phyloP scores from a whole-genome alignment of 768 basidiomycete species.

The Mycena capillaripes region DNA sequence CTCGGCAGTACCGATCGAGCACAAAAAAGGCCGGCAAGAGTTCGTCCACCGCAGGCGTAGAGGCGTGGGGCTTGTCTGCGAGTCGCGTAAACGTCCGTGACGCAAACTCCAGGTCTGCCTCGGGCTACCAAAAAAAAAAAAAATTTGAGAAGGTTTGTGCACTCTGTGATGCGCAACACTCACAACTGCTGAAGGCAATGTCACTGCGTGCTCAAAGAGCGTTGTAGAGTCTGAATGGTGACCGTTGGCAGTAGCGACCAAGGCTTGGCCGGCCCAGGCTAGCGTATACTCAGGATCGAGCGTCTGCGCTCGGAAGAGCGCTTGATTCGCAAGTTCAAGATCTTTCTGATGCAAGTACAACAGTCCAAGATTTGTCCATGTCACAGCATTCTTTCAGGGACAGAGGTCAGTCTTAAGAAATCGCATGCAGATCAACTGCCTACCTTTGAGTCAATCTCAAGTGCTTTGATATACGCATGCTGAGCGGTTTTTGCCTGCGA shows the following conservation, averaged over 20 bases:
- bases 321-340: conserved; percentile 85
- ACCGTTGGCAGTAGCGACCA: conserved; percentile 73
- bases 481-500: conserved; percentile 83
- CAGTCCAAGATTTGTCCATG: conserved; percentile 92
- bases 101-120: conserved; percentile 86
- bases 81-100: conserved; percentile 65
- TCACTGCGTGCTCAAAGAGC: conserved; percentile 81
- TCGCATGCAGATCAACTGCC: neutral
- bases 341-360: conserved; percentile 88
- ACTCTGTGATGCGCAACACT: conserved; percentile 41
- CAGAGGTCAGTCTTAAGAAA: neutral
- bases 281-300: conserved; percentile 91
- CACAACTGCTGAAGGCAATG: conserved; percentile 71
- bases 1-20: conserved; percentile 80
- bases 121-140: conserved; percentile 64
- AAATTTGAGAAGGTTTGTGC: conserved; percentile 1
- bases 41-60: conserved; percentile 51
- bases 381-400: conserved; percentile 67
- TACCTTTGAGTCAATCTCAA: conserved; percentile 91
- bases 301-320: conserved; percentile 89
- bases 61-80: conserved; percentile 37
- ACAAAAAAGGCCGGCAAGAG: conserved; percentile 87
- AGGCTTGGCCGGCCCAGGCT: conserved; percentile 93
- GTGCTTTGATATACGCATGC: conserved; percentile 90
- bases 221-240: conserved; percentile 73